A percentile compares a stretch with the other conserved stretches of the same genome.
phyloP scores from a whole-genome alignment of 345 rosid genomes.

The Eucalyptus erythrocorys region DNA sequence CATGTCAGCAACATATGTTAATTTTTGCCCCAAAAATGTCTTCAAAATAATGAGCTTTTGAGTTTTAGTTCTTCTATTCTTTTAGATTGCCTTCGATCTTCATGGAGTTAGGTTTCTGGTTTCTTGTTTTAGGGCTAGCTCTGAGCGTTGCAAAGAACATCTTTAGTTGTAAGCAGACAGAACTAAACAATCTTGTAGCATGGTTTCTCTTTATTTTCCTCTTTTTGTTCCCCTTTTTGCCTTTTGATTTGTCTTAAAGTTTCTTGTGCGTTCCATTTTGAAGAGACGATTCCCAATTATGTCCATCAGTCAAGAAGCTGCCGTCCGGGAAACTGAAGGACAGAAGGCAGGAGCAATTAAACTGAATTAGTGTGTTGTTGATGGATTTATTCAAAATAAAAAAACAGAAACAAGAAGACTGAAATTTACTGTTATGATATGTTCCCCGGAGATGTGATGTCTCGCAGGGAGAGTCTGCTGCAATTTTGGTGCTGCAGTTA shows the following conservation, averaged over 20 bases:
- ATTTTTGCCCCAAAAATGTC: not conserved
- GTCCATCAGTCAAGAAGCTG: not conserved
- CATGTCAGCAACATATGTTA: not conserved
- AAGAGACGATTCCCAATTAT: not conserved
- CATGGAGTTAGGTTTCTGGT: not conserved
- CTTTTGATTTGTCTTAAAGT: not conserved
- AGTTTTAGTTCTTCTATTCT: not conserved
- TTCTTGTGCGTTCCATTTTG: not conserved
- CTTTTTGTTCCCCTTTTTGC: not conserved
- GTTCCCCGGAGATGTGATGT: not conserved
- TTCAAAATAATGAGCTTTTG: not conserved
- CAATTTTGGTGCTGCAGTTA: not conserved
- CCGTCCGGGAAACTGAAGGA: not conserved
- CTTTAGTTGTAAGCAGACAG: not conserved
- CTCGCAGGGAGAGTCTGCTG: slow-evolving; percentile 7
- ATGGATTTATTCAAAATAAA: not conserved
- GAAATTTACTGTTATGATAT: not conserved
- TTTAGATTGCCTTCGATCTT: not conserved
- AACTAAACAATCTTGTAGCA: not conserved
- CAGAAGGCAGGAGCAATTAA: not conserved
- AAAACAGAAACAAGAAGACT: not conserved
- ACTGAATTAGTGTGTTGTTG: not conserved
- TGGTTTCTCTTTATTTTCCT: not conserved
- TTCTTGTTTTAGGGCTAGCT: not conserved
- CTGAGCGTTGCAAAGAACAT: not conserved